Evolutionary conservation across 495 filamentous ascomycete genomes (phyloP), one percentile per base, ranked within the genome.

Genomic region (Neurospora cerealis): DNA sequence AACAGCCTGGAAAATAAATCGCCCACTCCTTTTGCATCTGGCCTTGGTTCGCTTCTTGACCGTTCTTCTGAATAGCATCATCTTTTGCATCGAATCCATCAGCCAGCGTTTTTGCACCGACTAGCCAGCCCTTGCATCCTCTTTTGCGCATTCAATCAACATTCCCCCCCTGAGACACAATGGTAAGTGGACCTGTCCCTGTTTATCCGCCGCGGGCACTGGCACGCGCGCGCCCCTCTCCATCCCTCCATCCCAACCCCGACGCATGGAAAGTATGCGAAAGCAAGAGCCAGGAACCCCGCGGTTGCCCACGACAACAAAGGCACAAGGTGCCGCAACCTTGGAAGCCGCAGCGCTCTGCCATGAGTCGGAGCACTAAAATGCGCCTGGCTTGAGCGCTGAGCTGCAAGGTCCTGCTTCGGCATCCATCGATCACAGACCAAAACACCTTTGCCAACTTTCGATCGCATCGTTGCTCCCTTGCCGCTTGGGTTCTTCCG

Each of bases 261-360:
- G 21, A 36, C 24, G 10, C 72, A 73, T 34, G 54, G 54, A 34
- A 42, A 70, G 39, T 54, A 41, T 46, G 54, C 39, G 32, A 71
- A 39, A 69, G 17, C 46, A 44, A 73, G 70, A 41, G 70, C 5
- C 69, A 70, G 60, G 69, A 77, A 74, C 73, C 72, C 71, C 74
- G 69, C 72, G 71, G 77, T 77, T 80, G 77, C 77, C 77, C 75
- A 71, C 40, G 78, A 75, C 78, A 75, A 75, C 75, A 78, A 42
- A 72, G 42, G 44, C 71, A 42, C 60, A 74, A 69, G 71, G 28
- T 69, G 36, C 44, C 44, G 34, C 32, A 72, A 46, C 44, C n/a
- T 46, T 34, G 54, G 71, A 37, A 69, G 28, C 71, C 32, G 39
- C 44, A 38, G 32, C 69, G 39, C 44, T 36, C 42, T 44, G 71